Conservation (phyloP, 208 protist species). For the Leishmania major region DNA sequence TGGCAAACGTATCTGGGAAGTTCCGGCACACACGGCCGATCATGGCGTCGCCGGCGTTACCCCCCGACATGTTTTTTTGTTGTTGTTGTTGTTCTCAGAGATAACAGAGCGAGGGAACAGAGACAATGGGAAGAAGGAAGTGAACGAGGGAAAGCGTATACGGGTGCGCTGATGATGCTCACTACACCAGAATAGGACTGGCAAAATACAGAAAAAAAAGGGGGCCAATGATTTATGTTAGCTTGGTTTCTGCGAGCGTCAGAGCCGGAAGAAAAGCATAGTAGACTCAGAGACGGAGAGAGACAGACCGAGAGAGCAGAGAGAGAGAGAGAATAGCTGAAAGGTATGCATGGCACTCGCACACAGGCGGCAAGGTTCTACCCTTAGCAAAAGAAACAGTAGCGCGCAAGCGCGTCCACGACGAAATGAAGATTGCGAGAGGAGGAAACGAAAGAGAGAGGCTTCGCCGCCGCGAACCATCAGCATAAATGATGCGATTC, state of each 20-base stretch:
- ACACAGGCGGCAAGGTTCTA: too few relatives aligned
- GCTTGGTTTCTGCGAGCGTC: not conserved
- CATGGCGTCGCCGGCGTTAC: conserved; percentile 63
- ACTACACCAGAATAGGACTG: not conserved
- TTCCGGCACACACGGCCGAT: conserved; percentile 64
- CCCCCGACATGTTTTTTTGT: conserved; percentile 42
- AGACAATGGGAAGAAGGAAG: not conserved
- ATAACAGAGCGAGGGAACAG: not conserved
- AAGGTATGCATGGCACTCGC: not conserved
- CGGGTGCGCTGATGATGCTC: not conserved
- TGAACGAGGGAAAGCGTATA: not conserved
- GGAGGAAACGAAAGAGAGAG: not conserved
- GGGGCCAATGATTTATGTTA: not conserved
- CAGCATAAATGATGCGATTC: not conserved
- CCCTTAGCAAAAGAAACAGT: too few relatives aligned
- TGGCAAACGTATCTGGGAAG: conserved; percentile 68
- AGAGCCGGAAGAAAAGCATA: not conserved
- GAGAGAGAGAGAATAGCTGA: not conserved
- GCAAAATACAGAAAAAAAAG: not conserved
- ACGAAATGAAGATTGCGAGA: not conserved
- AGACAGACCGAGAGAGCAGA: not conserved
- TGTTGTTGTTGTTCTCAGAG: too few relatives aligned
- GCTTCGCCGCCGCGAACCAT: too few relatives aligned
- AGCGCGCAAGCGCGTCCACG: not conserved
- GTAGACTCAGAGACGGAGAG: not conserved